These are phyloP conservation scores for Calamus simplicifolius DNA, from an alignment of 176 grass and related monocot genomes.

Conservation along the genomic window DNA sequence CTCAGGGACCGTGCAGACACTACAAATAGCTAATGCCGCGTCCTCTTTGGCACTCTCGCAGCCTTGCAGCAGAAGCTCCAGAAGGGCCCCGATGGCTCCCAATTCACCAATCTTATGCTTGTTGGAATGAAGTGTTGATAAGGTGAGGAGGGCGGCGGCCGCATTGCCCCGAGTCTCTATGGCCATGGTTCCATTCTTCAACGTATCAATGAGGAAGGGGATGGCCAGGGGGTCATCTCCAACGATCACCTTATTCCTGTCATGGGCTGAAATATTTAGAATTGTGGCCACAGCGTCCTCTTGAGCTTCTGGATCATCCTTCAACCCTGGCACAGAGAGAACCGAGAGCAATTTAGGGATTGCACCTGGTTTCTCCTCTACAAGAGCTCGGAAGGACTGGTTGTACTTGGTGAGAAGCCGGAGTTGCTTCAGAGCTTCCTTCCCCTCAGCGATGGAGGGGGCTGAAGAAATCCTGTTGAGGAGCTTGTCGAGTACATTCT, in stretches of 20 bases:
- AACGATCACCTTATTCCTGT: constrained; percentile 74
- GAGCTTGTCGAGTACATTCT: constrained; percentile 42
- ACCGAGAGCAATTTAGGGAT: constrained; percentile 57
- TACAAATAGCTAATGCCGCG: constrained; percentile 73
- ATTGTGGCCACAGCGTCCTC: constrained; percentile 82
- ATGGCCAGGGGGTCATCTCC: constrained; percentile 56
- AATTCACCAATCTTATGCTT: constrained; percentile 61
- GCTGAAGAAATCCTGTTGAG: constrained; percentile 53
- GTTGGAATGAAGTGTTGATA: constrained; percentile 76
- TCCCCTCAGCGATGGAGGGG: constrained; percentile 32
- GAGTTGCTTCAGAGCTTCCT: constrained; percentile 55
- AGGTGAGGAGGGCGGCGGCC: constrained; percentile 76
- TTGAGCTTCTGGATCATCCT: constrained; percentile 45
- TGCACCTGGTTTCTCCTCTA: constrained; percentile 54
- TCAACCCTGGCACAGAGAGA: constrained; percentile 37
- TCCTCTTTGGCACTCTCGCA: constrained; percentile 63
- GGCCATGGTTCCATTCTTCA: constrained; percentile 57
- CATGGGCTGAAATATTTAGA: constrained; percentile 82
- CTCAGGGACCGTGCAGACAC: constrained; percentile 50
- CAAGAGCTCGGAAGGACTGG: constrained; percentile 59
- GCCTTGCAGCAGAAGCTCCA: constrained; percentile 63
- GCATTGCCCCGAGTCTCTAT: constrained; percentile 73
- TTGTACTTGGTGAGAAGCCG: constrained; percentile 62
- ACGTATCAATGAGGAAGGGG: constrained; percentile 50
- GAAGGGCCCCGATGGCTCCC: constrained; percentile 49